Conservation (phyloP, 2,329 filamentous ascomycete genomes). For the Penicillium sp. region DNA sequence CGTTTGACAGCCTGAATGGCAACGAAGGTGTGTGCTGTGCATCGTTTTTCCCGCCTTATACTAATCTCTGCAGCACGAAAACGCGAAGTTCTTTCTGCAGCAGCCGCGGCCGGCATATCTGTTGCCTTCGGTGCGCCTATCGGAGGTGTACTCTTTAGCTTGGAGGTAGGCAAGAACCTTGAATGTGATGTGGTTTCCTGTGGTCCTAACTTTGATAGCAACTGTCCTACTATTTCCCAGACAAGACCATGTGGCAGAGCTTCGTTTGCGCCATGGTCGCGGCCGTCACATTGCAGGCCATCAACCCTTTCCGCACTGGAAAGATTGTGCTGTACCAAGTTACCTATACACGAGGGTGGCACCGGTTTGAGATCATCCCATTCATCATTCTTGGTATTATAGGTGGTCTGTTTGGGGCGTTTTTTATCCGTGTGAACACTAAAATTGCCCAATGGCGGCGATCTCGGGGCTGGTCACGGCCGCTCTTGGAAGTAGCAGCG, state of each 20-base stretch:
- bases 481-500: constrained; percentile 75
- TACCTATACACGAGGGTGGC: constrained; percentile 87
- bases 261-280: constrained; percentile 99
- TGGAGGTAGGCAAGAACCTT: constrained; percentile 65
- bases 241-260: constrained; percentile 99
- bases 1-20: constrained; percentile 74
- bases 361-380: constrained; percentile 88
- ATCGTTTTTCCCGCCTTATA: background rate
- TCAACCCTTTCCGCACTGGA: constrained; percentile 92
- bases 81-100: constrained; percentile 87
- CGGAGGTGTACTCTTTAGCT: constrained; percentile 88
- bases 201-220: constrained; percentile 54
- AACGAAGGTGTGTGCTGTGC: constrained; percentile 69
- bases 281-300: constrained; percentile 84
- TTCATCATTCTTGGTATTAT: constrained; percentile 83
- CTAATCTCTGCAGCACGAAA: constrained; percentile 67
- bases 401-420: constrained; percentile 88
- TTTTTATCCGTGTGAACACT: constrained; percentile 96
- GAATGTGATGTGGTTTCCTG: background rate
- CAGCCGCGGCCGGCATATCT: constrained; percentile 87
- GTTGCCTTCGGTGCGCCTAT: constrained; percentile 94
- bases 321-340: constrained; percentile 97
- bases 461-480: constrained; percentile 66
- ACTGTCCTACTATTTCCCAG: constrained; percentile 95
- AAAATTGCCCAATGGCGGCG: constrained; percentile 78